Base-by-base conservation (phyloP, 805 yeast species). In the Candida orba region DNA sequence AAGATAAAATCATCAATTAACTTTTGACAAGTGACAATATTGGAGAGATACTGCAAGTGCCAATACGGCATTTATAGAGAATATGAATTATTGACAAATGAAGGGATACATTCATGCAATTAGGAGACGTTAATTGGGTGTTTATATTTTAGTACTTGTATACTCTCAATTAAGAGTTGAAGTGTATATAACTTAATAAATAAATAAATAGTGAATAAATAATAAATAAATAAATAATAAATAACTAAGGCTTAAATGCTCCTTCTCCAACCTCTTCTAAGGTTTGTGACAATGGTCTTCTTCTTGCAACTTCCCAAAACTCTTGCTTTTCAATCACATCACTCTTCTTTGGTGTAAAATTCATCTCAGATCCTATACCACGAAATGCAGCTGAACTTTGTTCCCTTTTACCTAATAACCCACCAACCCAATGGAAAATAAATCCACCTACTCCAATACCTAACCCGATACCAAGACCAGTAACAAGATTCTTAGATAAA, bases 201-300 rank as follows among this genome's bases (percentile, higher is more conserved):
- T 37, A 42, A 37, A 18, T 18, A 37, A 37, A 22, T 37, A 37
- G 13, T 37, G 5, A 20, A 20, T 36, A 17, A 34, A 20, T 31
- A 41, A 42, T 33, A 23, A 39, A 34, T 39, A 40, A 37, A 47
- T 43, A 44, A 39, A 45, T 46, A 18, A 23, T 27, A 30, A 38
- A 36, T 24, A 38, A 35, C 44, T 41, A 55, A 31, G 56, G 57
- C 42, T 53, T 53, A 45, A 53, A 51, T 2, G 52, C 57, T 24
- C 56, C 58, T 23, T 56, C 56, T 7, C 95, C 95, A 52, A 86
- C 70, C 56, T 79, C 81, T 48, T 77, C 82, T 24, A 83, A 75
- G 9, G 95, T 84, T 65, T 84, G 89, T 18, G 88, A 78, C 52
- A 86, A 66, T 15, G 95, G 95, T 57, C 85, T 76, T 71, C 95